Conservation (phyloP, 768 basidiomycete genomes). For the Multifurca ochricompacta region DNA sequence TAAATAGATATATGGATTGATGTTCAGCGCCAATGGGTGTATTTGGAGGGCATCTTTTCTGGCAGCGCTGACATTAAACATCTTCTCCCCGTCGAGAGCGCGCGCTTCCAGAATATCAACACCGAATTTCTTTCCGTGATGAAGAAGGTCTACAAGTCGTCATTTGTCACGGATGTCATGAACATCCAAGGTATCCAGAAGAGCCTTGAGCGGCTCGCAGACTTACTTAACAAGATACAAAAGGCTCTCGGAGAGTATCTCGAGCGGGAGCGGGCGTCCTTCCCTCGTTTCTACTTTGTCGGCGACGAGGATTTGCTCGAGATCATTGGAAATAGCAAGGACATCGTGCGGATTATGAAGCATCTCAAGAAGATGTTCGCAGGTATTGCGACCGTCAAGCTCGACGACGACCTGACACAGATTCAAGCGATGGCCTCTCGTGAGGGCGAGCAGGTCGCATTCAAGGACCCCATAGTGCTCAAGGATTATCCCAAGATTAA, state of each 20-base stretch:
- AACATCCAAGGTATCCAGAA: conserved; percentile 96
- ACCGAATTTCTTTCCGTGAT: conserved; percentile 96
- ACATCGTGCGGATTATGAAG: conserved; percentile 96
- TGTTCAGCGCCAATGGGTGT: conserved; percentile 99
- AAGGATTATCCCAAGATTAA: conserved; percentile 98
- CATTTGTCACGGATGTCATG: conserved; percentile 94
- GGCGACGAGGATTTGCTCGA: conserved; percentile 98
- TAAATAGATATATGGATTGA: conserved; percentile 95
- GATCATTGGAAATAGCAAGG: conserved; percentile 99
- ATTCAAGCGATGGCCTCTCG: conserved; percentile 93
- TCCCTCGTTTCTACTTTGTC: conserved; percentile 99
- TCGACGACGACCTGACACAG: conserved; percentile 82
- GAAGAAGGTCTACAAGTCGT: conserved; percentile 99
- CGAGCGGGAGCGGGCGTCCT: conserved; percentile 93
- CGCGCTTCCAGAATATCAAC: conserved; percentile 99
- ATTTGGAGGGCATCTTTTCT: conserved; percentile 99
- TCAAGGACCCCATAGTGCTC: conserved; percentile 74
- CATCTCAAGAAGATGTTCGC: conserved; percentile 99
- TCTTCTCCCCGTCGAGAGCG: conserved; percentile 90
- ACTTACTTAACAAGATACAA: conserved; percentile 95
- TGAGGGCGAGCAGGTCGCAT: conserved; percentile 90
- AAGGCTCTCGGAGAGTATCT: conserved; percentile 99
- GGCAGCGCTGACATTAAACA: conserved; percentile 99
- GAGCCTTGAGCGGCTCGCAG: conserved; percentile 91
- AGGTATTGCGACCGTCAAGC: conserved; percentile 80